Percentiles rank a stretch among this genome's conserved stretches.
Evolutionary conservation across 768 basidiomycete genomes (phyloP).

Genomic region (Mycena filopes): DNA sequence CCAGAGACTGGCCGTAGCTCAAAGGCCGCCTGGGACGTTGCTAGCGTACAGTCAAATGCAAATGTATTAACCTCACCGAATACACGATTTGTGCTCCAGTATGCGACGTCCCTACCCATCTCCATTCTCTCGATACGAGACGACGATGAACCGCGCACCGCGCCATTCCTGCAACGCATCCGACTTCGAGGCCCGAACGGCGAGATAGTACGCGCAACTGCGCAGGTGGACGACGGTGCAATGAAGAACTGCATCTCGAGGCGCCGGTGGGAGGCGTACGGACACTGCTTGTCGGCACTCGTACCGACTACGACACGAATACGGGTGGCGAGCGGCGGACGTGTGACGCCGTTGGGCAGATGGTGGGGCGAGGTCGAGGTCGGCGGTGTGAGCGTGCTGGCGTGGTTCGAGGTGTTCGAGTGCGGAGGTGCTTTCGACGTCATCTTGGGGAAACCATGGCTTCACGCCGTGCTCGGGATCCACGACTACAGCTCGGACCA

Average conservation of each 20-base stretch:
- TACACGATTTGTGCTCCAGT: constrained; percentile 18
- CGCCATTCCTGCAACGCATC: constrained; percentile 16
- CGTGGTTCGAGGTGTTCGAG: constrained; percentile 25
- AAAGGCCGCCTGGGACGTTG: constrained; percentile 21
- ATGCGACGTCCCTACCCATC: background rate
- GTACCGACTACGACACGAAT: constrained; percentile 9
- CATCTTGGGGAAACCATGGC: constrained; percentile 24
- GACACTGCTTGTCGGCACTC: constrained; percentile 2
- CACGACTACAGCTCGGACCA: constrained; percentile 20
- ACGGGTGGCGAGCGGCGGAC: constrained; percentile 6
- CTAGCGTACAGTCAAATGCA: constrained; percentile 14
- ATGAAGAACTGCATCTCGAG: constrained; percentile 19
- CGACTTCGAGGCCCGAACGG: constrained; percentile 9
- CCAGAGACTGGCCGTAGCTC: background rate
- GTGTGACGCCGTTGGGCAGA: constrained; percentile 6
- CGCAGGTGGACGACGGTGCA: constrained; percentile 17
- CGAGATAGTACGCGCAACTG: background rate
- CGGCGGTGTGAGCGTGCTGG: background rate
- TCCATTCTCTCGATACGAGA: background rate
- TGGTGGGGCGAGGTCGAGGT: constrained; percentile 22
- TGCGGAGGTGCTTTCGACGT: constrained; percentile 11
- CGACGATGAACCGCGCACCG: background rate
- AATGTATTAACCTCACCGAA: constrained; percentile 19
- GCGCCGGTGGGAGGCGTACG: constrained; percentile 11
- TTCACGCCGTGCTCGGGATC: constrained; percentile 11